A percentile compares a stretch with the other conserved stretches of the same genome.
phyloP scores from a whole-genome alignment of 495 filamentous ascomycete genomes.

The Penicillium roqueforti region DNA sequence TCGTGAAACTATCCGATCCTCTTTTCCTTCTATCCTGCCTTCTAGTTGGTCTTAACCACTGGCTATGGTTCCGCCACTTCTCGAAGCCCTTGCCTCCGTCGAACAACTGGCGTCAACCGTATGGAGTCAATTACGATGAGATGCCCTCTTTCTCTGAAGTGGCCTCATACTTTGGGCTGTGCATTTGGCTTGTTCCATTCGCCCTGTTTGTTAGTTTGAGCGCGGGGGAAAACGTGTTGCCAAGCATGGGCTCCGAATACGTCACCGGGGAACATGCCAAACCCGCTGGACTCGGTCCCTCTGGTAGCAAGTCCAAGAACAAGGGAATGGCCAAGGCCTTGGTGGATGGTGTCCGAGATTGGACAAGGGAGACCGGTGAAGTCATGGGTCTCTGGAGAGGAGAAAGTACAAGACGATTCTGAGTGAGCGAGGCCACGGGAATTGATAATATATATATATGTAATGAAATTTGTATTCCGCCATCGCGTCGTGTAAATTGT shows the following conservation, averaged over 20 bases:
- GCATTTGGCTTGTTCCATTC: constrained; percentile 95
- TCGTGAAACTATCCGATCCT: constrained; percentile 84
- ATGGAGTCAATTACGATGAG: constrained; percentile 50
- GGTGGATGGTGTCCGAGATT: constrained; percentile 71
- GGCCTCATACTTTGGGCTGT: constrained; percentile 91
- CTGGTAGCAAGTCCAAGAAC: constrained; percentile 53
- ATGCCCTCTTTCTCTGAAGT: constrained; percentile 90
- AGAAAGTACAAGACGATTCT: constrained; percentile 47
- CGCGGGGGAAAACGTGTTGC: constrained; percentile 90
- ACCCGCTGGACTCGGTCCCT: constrained; percentile 35
- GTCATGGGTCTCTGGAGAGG: constrained; percentile 65
- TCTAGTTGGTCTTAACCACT: constrained; percentile 88
- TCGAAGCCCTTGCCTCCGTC: constrained; percentile 49
- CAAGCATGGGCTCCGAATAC: constrained; percentile 72
- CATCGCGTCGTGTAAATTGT: constrained; percentile 3
- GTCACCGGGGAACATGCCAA: constrained; percentile 54
- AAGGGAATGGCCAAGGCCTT: constrained; percentile 88
- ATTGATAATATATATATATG: constrained; percentile 7
- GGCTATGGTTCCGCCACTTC: constrained; percentile 94
- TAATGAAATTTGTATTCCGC: constrained; percentile 1
- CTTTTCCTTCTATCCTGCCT: constrained; percentile 81
- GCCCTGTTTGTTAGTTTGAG: constrained; percentile 89
- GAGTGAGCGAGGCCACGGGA: not conserved
- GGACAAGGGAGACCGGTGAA: constrained; percentile 67
- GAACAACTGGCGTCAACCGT: constrained; percentile 49